Conservation (phyloP, 306 rosid genomes). For the Ammopiptanthus mongolicus region DNA sequence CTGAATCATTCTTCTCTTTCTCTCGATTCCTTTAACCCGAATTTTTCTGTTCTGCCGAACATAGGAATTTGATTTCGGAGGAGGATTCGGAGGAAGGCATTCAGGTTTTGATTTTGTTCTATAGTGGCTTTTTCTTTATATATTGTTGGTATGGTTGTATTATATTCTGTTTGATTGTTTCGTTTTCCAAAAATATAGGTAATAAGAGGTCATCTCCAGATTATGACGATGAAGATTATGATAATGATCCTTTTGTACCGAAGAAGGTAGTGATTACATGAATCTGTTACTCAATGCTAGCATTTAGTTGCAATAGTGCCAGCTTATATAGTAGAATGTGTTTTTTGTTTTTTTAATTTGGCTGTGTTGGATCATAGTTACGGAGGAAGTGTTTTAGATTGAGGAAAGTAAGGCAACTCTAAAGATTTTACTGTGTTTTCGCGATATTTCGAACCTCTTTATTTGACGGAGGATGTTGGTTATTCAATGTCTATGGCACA, state of each 20-base stretch:
- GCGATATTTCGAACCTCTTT: background rate
- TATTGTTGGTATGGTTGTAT: background rate
- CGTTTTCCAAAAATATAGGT: constrained; percentile 33
- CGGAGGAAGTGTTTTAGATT: background rate
- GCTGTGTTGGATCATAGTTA: background rate
- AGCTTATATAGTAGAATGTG: background rate
- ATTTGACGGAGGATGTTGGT: background rate
- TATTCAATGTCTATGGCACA: background rate
- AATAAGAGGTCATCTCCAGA: constrained; percentile 76
- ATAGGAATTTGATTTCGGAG: constrained; percentile 89
- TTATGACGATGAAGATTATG: constrained; percentile 69
- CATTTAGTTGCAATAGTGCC: background rate
- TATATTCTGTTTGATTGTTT: background rate
- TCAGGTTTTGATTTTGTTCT: constrained; percentile 41
- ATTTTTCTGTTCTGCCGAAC: background rate
- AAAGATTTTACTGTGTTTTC: background rate
- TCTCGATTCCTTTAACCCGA: background rate
- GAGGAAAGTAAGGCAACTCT: background rate
- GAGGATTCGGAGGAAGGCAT: constrained; percentile 55
- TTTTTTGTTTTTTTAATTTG: background rate
- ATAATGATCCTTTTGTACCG: constrained; percentile 53
- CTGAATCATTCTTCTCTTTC: background rate
- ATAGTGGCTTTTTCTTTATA: background rate
- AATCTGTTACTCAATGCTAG: background rate
- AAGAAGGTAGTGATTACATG: constrained; percentile 41